phyloP scores from a whole-genome alignment of 768 basidiomycete species.

The Clitopilus passeckerianus region DNA sequence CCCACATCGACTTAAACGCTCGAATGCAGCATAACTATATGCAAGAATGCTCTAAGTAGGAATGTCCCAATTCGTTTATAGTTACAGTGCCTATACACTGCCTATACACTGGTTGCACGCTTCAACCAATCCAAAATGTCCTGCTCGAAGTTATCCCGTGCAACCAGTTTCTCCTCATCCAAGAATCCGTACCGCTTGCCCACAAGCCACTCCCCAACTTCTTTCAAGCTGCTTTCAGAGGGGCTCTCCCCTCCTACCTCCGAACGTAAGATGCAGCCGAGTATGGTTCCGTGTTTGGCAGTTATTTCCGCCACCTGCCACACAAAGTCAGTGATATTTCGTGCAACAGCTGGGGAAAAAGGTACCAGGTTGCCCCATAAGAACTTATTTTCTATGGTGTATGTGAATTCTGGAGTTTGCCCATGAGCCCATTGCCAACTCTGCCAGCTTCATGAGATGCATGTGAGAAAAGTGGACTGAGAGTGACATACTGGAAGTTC shows the following conservation, averaged over 20 bases:
- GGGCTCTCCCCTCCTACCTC: constrained; percentile 12
- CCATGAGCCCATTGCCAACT: constrained; percentile 94
- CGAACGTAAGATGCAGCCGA: constrained; percentile 34
- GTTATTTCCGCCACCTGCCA: constrained; percentile 41
- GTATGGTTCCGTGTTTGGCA: constrained; percentile 65
- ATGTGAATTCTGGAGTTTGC: constrained; percentile 90
- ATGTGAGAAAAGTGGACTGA: neutral
- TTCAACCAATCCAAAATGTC: constrained; percentile 16
- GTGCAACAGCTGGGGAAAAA: neutral
- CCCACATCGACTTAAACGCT: neutral
- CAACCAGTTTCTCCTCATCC: constrained; percentile 2
- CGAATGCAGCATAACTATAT: no score
- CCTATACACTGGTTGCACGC: constrained; percentile 2
- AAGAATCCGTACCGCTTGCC: constrained; percentile 31
- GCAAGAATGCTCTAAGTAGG: no score
- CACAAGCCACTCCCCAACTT: constrained; percentile 11
- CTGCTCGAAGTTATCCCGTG: constrained; percentile 6
- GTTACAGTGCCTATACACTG: neutral
- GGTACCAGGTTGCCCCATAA: constrained; percentile 47
- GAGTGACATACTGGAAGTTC: constrained; percentile 65
- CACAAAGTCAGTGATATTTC: neutral
- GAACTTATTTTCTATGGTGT: constrained; percentile 41
- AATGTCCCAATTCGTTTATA: neutral
- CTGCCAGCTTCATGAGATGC: constrained; percentile 30
- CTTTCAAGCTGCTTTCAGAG: neutral